Conservation (phyloP, 148 eudicot genomes). For the Rhododendron williamsianum region DNA sequence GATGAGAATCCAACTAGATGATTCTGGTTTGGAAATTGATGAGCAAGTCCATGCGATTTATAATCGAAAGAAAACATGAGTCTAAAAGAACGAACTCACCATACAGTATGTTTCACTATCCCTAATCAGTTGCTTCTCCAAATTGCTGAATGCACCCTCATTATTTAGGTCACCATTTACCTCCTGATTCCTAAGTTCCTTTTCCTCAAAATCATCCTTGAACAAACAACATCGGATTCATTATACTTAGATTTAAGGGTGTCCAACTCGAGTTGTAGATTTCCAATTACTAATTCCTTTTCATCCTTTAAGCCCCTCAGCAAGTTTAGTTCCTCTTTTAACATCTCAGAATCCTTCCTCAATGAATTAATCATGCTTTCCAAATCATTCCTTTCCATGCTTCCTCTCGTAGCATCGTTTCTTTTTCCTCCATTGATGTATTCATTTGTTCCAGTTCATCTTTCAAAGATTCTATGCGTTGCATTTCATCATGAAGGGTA, state of each 20-base stretch:
- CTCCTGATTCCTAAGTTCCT: conserved; percentile 52
- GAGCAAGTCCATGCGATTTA: neutral
- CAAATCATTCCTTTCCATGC: conserved; percentile 30
- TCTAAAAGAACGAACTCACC: neutral
- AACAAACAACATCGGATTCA: conserved; percentile 37
- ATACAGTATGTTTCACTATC: neutral
- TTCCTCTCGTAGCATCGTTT: conserved; percentile 26
- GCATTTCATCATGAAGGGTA: conserved; percentile 29
- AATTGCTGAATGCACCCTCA: conserved; percentile 42
- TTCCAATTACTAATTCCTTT: conserved; percentile 35
- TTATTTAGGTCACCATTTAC: conserved; percentile 54
- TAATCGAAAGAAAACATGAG: neutral
- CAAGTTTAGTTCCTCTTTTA: conserved; percentile 36
- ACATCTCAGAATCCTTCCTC: conserved; percentile 41
- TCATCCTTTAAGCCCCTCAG: conserved; percentile 41
- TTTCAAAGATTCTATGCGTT: conserved; percentile 20
- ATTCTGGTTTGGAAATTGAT: neutral
- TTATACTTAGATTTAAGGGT: conserved; percentile 38
- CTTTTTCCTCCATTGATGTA: conserved; percentile 37
- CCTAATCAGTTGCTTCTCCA: conserved; percentile 44
- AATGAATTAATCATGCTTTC: conserved; percentile 19
- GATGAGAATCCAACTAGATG: neutral
- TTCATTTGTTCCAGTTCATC: conserved; percentile 42
- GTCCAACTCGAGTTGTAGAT: conserved; percentile 48
- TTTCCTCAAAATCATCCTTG: conserved; percentile 62